These are phyloP conservation scores for Begonia loranthoides DNA, from an alignment of 306 rosid genomes.

Conservation along the genomic window DNA sequence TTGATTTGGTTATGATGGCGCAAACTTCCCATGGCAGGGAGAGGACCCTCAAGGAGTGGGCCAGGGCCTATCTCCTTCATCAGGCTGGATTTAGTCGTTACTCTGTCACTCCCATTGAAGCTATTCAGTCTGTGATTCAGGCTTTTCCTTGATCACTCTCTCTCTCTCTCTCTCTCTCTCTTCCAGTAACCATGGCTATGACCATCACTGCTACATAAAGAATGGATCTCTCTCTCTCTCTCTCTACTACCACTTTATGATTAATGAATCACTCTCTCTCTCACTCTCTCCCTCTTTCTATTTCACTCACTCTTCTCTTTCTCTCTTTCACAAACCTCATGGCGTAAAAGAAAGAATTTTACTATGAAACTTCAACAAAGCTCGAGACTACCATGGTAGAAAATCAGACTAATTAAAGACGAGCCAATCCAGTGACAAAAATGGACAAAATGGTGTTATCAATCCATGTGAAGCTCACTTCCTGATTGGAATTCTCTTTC, in stretches of 20 bases:
- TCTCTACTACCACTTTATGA: too few species aligned
- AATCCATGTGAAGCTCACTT: too few species aligned
- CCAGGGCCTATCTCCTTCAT: constrained; percentile 37
- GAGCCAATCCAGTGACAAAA: too few species aligned
- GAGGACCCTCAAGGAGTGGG: constrained; percentile 43
- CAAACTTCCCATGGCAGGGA: constrained; percentile 44
- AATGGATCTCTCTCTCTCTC: not conserved
- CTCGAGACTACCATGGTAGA: too few species aligned
- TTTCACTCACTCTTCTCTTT: not conserved
- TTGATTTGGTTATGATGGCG: constrained; percentile 58
- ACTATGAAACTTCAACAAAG: too few species aligned
- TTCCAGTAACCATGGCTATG: not conserved
- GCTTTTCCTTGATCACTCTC: constrained; percentile 20
- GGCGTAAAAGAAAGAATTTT: too few species aligned
- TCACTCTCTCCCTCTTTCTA: not conserved
- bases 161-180: too few species aligned
- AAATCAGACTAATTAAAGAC: too few species aligned
- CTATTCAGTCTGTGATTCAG: constrained; percentile 28
- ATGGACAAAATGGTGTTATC: too few species aligned
- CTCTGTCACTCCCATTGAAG: constrained; percentile 21
- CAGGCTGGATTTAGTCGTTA: constrained; percentile 33
- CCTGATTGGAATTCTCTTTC: not conserved
- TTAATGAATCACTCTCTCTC: too few species aligned
- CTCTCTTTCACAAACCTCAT: too few species aligned
- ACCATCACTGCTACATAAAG: not conserved